Conservation (phyloP, 306 rosid species). For the Neltuma alba region DNA sequence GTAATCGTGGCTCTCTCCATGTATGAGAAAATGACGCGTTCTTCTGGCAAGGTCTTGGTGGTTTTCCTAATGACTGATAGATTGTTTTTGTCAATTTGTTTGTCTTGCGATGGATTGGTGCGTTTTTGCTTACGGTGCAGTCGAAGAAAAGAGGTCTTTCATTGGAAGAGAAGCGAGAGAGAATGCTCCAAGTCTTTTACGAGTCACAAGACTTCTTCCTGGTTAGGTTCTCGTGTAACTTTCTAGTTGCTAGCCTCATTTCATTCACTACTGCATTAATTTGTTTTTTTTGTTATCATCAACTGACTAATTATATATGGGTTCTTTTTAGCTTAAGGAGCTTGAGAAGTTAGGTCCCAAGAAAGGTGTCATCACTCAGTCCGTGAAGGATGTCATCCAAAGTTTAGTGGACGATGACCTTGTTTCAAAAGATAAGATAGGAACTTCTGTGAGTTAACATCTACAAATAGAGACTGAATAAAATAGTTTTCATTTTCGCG, state of each 20-base stretch:
- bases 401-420: constrained; percentile 96
- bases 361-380: constrained; percentile 90
- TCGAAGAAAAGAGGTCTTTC: constrained; percentile 97
- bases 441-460: constrained; percentile 83
- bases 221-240: constrained; percentile 41
- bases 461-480: background rate
- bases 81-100: constrained; percentile 8
- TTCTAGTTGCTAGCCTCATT: background rate
- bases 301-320: background rate
- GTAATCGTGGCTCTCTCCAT: background rate
- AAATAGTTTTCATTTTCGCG: background rate
- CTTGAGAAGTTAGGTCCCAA: constrained; percentile 92
- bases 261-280: background rate
- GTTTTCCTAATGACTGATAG: too few species aligned
- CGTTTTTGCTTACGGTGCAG: constrained; percentile 25
- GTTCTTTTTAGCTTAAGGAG: constrained; percentile 81
- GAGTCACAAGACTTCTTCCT: constrained; percentile 90
- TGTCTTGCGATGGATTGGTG: background rate
- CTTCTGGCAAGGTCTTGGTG: too few species aligned
- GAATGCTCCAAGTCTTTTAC: constrained; percentile 91
- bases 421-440: constrained; percentile 89
- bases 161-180: constrained; percentile 95
- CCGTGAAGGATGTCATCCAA: constrained; percentile 94
- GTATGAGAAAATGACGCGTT: constrained; percentile 33
- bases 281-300: background rate